Conservation (phyloP, 1,139 yeast genomes). For the Arxiozyma telluris region DNA sequence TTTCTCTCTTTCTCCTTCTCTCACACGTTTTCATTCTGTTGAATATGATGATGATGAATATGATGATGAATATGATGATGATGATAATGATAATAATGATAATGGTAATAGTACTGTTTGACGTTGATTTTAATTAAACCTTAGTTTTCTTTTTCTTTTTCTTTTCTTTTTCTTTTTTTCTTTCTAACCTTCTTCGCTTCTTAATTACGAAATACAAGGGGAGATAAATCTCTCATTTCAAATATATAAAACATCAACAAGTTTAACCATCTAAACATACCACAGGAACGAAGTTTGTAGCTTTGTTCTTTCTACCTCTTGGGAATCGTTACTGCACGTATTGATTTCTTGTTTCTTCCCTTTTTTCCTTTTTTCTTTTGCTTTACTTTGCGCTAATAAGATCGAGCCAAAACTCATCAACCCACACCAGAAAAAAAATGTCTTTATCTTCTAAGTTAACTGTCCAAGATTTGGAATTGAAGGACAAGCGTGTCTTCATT, state of each 20-base stretch:
- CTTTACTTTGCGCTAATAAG: neutral
- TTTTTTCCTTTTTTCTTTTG: neutral
- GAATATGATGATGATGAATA: too few relatives aligned
- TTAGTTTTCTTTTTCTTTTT: too few relatives aligned
- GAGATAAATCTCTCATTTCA: neutral
- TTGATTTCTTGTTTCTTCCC: neutral
- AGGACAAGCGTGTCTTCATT: constrained; percentile 65
- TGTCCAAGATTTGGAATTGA: constrained; percentile 76
- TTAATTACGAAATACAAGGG: neutral
- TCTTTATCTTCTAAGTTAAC: constrained; percentile 86
- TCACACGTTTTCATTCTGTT: too few relatives aligned
- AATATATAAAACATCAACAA: neutral
- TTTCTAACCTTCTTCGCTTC: neutral
- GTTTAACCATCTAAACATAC: too few relatives aligned
- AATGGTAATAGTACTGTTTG: neutral
- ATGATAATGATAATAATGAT: too few relatives aligned
- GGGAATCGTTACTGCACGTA: too few relatives aligned
- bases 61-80: too few relatives aligned
- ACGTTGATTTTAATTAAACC: neutral
- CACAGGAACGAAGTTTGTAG: neutral
- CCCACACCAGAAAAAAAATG: constrained; percentile 37
- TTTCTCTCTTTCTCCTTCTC: too few relatives aligned
- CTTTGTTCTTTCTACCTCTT: neutral
- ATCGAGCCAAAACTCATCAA: neutral
- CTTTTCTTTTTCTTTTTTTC: too few relatives aligned